Conservation (phyloP, 371 early-diverging fungal species). For the Coemansia sp. region DNA sequence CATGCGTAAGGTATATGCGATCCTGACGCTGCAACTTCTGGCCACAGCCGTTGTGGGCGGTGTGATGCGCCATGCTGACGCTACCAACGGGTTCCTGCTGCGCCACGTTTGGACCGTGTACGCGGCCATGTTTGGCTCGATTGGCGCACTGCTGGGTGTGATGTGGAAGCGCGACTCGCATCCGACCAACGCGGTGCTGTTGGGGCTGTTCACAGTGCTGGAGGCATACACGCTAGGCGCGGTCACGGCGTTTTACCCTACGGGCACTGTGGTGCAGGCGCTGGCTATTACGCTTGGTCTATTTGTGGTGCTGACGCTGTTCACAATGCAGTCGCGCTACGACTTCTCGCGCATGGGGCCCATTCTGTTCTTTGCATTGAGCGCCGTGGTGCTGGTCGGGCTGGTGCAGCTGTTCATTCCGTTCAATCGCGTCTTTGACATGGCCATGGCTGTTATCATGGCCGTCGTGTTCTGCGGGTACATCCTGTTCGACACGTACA, state of each 20-base stretch:
- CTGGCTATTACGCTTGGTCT: constrained; percentile 70
- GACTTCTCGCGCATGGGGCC: constrained; percentile 68
- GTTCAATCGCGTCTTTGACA: constrained; percentile 58
- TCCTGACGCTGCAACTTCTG: constrained; percentile 66
- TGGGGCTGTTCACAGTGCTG: constrained; percentile 65
- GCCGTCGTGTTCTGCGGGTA: constrained; percentile 73
- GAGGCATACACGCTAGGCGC: constrained; percentile 70
- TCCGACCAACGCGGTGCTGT: constrained; percentile 64
- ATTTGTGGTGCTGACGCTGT: constrained; percentile 72
- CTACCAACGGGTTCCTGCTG: constrained; percentile 55
- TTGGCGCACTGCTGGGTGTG: constrained; percentile 59
- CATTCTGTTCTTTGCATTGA: constrained; percentile 64
- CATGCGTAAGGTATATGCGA: constrained; percentile 78
- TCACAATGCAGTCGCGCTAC: constrained; percentile 71
- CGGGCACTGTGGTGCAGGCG: constrained; percentile 65
- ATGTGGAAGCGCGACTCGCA: constrained; percentile 62
- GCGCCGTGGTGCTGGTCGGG: constrained; percentile 60
- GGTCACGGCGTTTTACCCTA: constrained; percentile 26
- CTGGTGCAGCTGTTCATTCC: constrained; percentile 75
- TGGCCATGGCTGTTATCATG: constrained; percentile 62
- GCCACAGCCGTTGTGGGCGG: constrained; percentile 60
- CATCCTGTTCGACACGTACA: constrained; percentile 70
- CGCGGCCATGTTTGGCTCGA: constrained; percentile 49
- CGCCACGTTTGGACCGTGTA: constrained; percentile 54
- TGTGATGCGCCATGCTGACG: constrained; percentile 60